These are phyloP conservation scores for Fonsecaea pedrosoi DNA, from an alignment of 2,329 filamentous ascomycete species.

Conservation along the genomic window DNA sequence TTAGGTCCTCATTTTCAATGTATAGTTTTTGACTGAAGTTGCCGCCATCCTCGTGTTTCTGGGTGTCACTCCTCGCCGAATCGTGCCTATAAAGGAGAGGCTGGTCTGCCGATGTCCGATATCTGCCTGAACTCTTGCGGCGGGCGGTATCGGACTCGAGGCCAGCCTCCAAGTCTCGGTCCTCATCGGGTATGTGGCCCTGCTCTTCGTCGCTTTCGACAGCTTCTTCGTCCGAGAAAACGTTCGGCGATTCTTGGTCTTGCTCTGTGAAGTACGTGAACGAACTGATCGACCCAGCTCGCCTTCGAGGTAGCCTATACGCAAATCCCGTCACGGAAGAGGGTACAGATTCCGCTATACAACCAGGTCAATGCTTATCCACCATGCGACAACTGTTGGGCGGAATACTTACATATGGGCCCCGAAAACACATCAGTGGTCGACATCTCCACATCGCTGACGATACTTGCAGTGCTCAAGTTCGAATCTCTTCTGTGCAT, in stretches of 20 bases:
- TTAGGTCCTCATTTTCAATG: conserved; percentile 90
- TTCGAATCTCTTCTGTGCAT: conserved; percentile 73
- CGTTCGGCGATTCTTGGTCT: conserved; percentile 65
- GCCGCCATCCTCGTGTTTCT: conserved; percentile 65
- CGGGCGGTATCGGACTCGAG: conserved; percentile 44
- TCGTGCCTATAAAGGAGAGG: conserved; percentile 74
- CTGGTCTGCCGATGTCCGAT: conserved; percentile 56
- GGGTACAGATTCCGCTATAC: conserved; percentile 90
- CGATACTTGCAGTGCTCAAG: conserved; percentile 71
- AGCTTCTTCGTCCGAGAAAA: conserved; percentile 56
- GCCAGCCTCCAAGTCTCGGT: conserved; percentile 48
- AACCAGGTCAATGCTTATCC: background rate
- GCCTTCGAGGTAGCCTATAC: conserved; percentile 76
- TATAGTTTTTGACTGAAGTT: conserved; percentile 88
- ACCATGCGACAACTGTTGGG: background rate
- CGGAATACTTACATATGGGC: conserved; percentile 52
- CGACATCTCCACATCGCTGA: conserved; percentile 98
- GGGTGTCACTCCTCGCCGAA: conserved; percentile 72
- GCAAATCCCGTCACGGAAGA: conserved; percentile 91
- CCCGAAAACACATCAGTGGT: conserved; percentile 95
- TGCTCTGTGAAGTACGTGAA: conserved; percentile 85
- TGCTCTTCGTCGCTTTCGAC: conserved; percentile 55
- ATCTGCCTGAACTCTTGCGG: conserved; percentile 47
- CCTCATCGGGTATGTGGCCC: conserved; percentile 50
- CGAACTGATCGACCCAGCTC: conserved; percentile 76